These are phyloP conservation scores for Blastocystis sp. DNA, from an alignment of 352 stramenopile species.

Conservation along the genomic window DNA sequence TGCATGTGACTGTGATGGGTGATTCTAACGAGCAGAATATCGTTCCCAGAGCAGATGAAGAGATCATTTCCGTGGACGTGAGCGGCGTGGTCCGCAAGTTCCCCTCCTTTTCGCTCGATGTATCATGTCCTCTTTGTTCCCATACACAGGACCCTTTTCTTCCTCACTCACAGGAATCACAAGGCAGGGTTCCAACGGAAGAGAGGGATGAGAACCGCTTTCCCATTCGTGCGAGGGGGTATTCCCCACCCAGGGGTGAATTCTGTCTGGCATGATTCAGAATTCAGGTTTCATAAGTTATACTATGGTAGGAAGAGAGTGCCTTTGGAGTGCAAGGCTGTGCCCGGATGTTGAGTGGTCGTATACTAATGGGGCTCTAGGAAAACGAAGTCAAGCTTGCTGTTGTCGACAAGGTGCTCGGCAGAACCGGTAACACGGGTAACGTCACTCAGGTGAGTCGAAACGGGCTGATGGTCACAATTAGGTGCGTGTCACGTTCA, in stretches of 20 bases:
- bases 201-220: too few relatives aligned
- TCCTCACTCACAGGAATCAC: too few relatives aligned
- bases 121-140: constrained; percentile 1
- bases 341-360: neutral
- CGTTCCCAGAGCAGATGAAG: constrained; percentile 22
- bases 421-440: constrained; percentile 98
- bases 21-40: constrained; percentile 26
- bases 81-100: constrained; percentile 21
- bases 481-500: constrained; percentile 92
- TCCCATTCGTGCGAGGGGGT: too few relatives aligned
- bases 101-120: constrained; percentile 61
- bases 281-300: constrained; percentile 54
- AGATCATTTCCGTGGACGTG: constrained; percentile 37
- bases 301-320: constrained; percentile 44
- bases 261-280: neutral
- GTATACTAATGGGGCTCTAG: constrained; percentile 27
- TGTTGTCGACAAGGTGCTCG: constrained; percentile 96
- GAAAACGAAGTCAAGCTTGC: constrained; percentile 87
- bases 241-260: neutral
- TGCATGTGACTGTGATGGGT: constrained; percentile 50
- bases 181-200: too few relatives aligned
- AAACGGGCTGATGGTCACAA: neutral
- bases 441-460: constrained; percentile 92
- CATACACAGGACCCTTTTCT: neutral
- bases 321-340: neutral